phyloP scores from a whole-genome alignment of 179 eudicot species.

The Vitellaria paradoxa region DNA sequence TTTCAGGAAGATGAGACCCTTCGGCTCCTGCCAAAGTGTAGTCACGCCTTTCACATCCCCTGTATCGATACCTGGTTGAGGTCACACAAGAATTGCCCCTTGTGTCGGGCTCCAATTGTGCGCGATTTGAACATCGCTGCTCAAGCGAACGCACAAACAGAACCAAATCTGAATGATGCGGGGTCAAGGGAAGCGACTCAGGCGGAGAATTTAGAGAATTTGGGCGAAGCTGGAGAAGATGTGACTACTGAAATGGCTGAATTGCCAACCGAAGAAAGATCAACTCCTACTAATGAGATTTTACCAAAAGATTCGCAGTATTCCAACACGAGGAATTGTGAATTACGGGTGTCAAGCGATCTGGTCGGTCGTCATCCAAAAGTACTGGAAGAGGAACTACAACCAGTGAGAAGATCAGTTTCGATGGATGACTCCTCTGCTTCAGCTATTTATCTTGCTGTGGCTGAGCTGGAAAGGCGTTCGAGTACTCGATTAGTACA shows the following conservation, averaged over 20 bases:
- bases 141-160: neutral
- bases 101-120: slow-evolving; percentile 65
- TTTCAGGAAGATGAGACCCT: slow-evolving; percentile 63
- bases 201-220: slow-evolving; percentile 11
- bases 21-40: slow-evolving; percentile 66
- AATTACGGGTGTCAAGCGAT: slow-evolving; percentile 48
- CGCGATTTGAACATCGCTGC: neutral
- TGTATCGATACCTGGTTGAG: slow-evolving; percentile 79
- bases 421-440: slow-evolving; percentile 46
- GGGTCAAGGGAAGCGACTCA: neutral
- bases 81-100: slow-evolving; percentile 66
- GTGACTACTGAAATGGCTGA: slow-evolving; percentile 17
- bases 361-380: slow-evolving; percentile 38
- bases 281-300: slow-evolving; percentile 19
- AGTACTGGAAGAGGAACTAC: slow-evolving; percentile 21
- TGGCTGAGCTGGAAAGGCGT: slow-evolving; percentile 26
- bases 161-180: neutral
- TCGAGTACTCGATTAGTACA: slow-evolving; percentile 9
- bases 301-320: slow-evolving; percentile 1
- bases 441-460: slow-evolving; percentile 22
- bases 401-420: slow-evolving; percentile 42
- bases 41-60: slow-evolving; percentile 64
- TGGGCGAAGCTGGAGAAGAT: slow-evolving; percentile 1
- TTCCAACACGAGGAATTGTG: slow-evolving; percentile 10
- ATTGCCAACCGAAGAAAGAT: no score